Evolutionary conservation across 805 yeast species (phyloP), one percentile per base, ranked within the genome.

Genomic region (Cyberlindnera americana): DNA sequence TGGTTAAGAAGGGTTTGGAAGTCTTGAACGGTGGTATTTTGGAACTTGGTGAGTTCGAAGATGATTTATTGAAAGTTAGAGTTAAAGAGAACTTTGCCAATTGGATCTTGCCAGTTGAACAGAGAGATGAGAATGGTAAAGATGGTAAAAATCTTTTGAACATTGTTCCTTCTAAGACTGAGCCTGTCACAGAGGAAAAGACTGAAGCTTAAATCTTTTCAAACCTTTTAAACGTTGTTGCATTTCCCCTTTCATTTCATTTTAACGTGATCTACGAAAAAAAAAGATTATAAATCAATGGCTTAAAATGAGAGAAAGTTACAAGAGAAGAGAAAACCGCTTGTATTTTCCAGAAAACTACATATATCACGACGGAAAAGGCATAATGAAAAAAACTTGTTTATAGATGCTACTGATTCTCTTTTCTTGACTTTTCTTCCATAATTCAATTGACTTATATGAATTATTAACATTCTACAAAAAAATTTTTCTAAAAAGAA

Each of bases 101-200:
- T 46, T 87, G 95, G 95, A 73, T 88, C 33, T 67, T 88, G 48
- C 78, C 84, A 3, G 49, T 47, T 27, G 68, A 64, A 24, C 73
- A 72, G 48, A 70, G 83, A 52, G 53, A 64, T 17, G 70, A 60
- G 26, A 59, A 59, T 14, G 82, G 80, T 25, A 50, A 53, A 21
- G 78, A 75, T 43, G 75, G 67, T 37, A 49, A 49, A 19, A 55
- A 52, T 35, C 54, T 52, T 12, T 55, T 51, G 17, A 41, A 43
- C 21, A 6, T 48, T 13, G 26, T 52, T 41, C 41, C 48, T 34
- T 50, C 50, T 34, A 36, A 44, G 41, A 15, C 31, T 30, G 19
- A 36, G 24, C 9, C 23, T 21, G 23, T 7, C 9, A 21, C 23
- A 7, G 23, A 21, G 23, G 35, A 28, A 12, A n/a, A 30, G n/a